phyloP scores from a whole-genome alignment of 352 stramenopile genomes.

The Phytopythium delawarense region DNA sequence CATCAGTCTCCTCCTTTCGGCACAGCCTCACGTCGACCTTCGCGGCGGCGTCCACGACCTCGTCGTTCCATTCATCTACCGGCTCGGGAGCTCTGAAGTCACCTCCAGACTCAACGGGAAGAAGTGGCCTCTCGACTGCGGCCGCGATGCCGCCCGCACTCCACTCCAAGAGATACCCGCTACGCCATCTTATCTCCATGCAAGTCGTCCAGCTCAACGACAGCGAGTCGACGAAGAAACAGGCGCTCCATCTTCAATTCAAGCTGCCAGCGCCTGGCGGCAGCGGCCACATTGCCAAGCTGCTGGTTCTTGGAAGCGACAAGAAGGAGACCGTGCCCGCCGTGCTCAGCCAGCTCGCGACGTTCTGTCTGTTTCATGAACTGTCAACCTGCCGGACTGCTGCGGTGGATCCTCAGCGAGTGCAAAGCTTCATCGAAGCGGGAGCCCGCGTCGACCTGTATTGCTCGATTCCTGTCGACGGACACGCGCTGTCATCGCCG shows the following conservation, averaged over 20 bases:
- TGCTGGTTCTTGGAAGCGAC: constrained; percentile 41
- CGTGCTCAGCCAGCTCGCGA: constrained; percentile 48
- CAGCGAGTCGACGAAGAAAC: constrained; percentile 37
- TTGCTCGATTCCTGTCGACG: constrained; percentile 24
- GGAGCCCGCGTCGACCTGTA: constrained; percentile 52
- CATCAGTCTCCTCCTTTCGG: constrained; percentile 21
- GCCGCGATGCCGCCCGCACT: neutral
- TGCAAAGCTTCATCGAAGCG: constrained; percentile 42
- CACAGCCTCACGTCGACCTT: constrained; percentile 17
- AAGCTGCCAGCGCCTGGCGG: constrained; percentile 24
- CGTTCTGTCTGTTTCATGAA: constrained; percentile 50
- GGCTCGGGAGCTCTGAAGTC: neutral
- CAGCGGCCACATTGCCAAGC: constrained; percentile 38
- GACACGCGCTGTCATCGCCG: constrained; percentile 11
- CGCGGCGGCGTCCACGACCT: constrained; percentile 3
- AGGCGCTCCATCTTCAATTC: constrained; percentile 51
- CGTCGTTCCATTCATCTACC: neutral
- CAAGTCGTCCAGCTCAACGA: constrained; percentile 52
- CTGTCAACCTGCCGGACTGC: constrained; percentile 14
- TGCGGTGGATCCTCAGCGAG: constrained; percentile 22
- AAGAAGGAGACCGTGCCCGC: constrained; percentile 26
- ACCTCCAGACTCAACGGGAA: neutral
- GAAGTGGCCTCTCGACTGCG: neutral
- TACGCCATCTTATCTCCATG: constrained; percentile 42
- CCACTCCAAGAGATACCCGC: constrained; percentile 31